phyloP scores from a whole-genome alignment of 352 stramenopile genomes.

The Phytopythium vexans region DNA sequence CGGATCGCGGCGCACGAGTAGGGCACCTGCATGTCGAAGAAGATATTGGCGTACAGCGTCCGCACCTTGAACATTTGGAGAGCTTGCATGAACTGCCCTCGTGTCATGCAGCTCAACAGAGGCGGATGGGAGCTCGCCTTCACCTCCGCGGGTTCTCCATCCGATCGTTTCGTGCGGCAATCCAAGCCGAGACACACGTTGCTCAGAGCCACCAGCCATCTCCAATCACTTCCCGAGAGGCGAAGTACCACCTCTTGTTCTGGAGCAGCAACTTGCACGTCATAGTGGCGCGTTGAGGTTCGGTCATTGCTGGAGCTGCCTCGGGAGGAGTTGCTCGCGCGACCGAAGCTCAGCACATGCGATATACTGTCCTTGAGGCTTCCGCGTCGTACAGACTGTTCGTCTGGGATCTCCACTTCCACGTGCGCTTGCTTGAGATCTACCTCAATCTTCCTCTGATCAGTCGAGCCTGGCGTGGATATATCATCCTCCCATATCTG shows the following conservation, averaged over 20 bases:
- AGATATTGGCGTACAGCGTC: slow-evolving; percentile 75
- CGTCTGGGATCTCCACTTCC: slow-evolving; percentile 26
- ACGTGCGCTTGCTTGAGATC: slow-evolving; percentile 33
- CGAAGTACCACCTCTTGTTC: background rate
- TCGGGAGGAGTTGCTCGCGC: background rate
- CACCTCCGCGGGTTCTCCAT: background rate
- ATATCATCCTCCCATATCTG: slow-evolving; percentile 21
- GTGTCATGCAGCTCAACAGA: slow-evolving; percentile 61
- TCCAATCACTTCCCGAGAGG: slow-evolving; percentile 55
- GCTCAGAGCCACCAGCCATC: slow-evolving; percentile 59
- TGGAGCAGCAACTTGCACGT: background rate
- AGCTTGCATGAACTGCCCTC: slow-evolving; percentile 73
- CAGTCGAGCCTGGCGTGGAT: background rate
- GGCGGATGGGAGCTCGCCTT: slow-evolving; percentile 12
- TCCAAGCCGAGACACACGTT: slow-evolving; percentile 47
- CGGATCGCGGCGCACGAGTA: slow-evolving; percentile 72
- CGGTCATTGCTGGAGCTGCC: background rate
- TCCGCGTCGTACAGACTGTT: slow-evolving; percentile 9
- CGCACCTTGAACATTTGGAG: slow-evolving; percentile 64
- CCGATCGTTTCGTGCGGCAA: slow-evolving; percentile 15
- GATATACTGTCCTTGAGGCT: background rate
- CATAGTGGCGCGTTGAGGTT: background rate
- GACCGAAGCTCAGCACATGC: slow-evolving; percentile 1
- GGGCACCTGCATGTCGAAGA: slow-evolving; percentile 79
- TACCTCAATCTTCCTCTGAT: slow-evolving; percentile 24